phyloP scores from a whole-genome alignment of 805 yeast species.

The Lipomyces orientalis region DNA sequence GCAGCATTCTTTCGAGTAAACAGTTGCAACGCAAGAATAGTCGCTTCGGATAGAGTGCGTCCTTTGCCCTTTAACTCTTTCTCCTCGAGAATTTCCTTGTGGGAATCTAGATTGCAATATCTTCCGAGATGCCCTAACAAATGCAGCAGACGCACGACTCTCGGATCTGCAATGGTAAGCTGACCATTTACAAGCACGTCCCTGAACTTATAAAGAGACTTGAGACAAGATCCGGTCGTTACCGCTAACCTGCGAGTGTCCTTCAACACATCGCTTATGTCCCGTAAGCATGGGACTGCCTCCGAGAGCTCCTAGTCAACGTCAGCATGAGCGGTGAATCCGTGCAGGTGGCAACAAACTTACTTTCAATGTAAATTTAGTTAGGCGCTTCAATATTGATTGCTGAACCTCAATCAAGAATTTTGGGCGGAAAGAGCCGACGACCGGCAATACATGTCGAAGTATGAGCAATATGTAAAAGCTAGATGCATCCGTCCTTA shows the following conservation, averaged over 20 bases:
- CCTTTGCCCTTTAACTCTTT: constrained; percentile 47
- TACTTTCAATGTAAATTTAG: constrained; percentile 58
- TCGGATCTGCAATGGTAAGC: constrained; percentile 47
- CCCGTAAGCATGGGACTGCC: constrained; percentile 75
- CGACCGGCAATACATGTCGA: constrained; percentile 54
- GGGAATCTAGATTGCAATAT: constrained; percentile 63
- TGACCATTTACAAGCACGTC: constrained; percentile 37
- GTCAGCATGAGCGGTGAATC: not conserved
- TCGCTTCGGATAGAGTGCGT: constrained; percentile 57
- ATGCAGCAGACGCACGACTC: constrained; percentile 61
- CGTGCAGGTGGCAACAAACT: not conserved
- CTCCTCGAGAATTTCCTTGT: constrained; percentile 49
- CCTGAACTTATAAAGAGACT: constrained; percentile 56
- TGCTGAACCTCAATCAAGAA: constrained; percentile 58
- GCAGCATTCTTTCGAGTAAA: constrained; percentile 53
- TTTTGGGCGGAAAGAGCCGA: constrained; percentile 54
- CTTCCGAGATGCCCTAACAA: constrained; percentile 75
- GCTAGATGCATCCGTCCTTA: constrained; percentile 50
- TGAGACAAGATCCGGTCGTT: constrained; percentile 69
- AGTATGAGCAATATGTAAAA: constrained; percentile 62
- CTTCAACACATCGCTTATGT: constrained; percentile 54
- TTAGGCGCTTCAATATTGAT: constrained; percentile 59
- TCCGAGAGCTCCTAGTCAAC: constrained; percentile 60
- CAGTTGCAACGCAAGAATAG: constrained; percentile 62
- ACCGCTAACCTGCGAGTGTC: constrained; percentile 59